Evolutionary conservation across 192 early-diverging fungal species (phyloP).

Genomic region (Backusella liffmaniae): DNA sequence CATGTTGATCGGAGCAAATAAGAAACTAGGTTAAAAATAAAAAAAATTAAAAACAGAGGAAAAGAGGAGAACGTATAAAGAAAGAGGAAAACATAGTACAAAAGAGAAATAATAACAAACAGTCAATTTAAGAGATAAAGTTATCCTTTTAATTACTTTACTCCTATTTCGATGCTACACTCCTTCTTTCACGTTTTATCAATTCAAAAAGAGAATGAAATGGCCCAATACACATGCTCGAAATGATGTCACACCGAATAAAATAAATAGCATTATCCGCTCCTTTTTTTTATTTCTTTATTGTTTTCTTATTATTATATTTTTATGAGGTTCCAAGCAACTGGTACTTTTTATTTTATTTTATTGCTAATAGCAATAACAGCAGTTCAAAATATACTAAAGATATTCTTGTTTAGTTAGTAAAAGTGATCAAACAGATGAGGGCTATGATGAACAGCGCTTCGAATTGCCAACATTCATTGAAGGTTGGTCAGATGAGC

Average conservation of each 20-base stretch:
- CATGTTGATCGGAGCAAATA: no score
- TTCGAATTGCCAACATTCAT: conserved; percentile 44
- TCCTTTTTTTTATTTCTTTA: background rate
- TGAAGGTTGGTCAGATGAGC: conserved; percentile 45
- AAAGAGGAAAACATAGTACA: no score
- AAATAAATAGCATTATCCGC: conserved; percentile 1
- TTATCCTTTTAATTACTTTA: background rate
- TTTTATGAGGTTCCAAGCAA: background rate
- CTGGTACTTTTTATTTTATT: background rate
- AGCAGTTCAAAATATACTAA: background rate
- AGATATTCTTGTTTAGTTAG: background rate
- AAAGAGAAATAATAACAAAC: no score
- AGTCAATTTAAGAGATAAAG: background rate
- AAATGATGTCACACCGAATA: conserved; percentile 9
- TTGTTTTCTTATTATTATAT: background rate
- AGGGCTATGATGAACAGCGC: conserved; percentile 37
- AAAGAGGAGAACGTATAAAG: no score
- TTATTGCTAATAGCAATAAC: background rate
- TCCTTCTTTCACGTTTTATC: conserved; percentile 1
- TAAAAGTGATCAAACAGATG: conserved; percentile 25
- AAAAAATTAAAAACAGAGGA: no score
- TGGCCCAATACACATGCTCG: background rate
- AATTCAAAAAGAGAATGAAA: conserved; percentile 3
- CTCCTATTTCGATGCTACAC: background rate
- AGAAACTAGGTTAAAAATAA: no score